Evolutionary conservation across 1,139 yeast species (phyloP).

Genomic region (Pichia sp.): DNA sequence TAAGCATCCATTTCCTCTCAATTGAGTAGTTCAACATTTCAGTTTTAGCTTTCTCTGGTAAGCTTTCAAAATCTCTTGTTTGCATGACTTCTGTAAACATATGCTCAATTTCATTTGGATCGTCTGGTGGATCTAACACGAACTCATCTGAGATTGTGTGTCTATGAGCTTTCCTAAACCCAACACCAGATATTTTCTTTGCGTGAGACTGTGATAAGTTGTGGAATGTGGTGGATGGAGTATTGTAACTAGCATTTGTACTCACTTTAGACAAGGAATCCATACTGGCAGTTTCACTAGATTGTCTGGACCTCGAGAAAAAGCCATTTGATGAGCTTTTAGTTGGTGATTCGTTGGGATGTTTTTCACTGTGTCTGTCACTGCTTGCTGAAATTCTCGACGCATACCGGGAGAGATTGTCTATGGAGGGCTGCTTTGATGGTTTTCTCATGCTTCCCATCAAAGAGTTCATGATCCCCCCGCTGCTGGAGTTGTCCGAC

Average conservation of each 20-base stretch:
- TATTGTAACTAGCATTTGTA: conserved; percentile 23
- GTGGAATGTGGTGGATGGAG: conserved; percentile 21
- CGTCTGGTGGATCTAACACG: conserved; percentile 52
- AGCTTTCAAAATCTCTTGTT: conserved; percentile 73
- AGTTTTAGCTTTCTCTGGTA: conserved; percentile 72
- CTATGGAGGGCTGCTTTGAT: conserved; percentile 14
- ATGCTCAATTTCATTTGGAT: conserved; percentile 57
- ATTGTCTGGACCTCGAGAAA: conserved; percentile 12
- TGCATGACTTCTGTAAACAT: conserved; percentile 71
- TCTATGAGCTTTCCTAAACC: conserved; percentile 30
- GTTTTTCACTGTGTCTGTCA: not conserved
- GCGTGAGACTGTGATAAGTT: conserved; percentile 29
- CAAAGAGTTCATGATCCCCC: conserved; percentile 16
- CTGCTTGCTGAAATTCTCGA: conserved; percentile 1
- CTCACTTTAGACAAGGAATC: conserved; percentile 25
- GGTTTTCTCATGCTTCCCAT: conserved; percentile 17
- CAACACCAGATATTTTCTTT: conserved; percentile 24
- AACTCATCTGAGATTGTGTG: conserved; percentile 36
- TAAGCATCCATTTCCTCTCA: conserved; percentile 87
- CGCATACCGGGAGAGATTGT: conserved; percentile 5
- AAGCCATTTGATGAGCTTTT: conserved; percentile 4
- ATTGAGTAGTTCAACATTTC: conserved; percentile 74
- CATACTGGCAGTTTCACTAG: conserved; percentile 9
- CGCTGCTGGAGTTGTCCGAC: conserved; percentile 10
- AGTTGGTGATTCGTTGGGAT: conserved; percentile 4